Conservation (phyloP, 2,329 filamentous ascomycete species). For the Fusarium pininemorale region DNA sequence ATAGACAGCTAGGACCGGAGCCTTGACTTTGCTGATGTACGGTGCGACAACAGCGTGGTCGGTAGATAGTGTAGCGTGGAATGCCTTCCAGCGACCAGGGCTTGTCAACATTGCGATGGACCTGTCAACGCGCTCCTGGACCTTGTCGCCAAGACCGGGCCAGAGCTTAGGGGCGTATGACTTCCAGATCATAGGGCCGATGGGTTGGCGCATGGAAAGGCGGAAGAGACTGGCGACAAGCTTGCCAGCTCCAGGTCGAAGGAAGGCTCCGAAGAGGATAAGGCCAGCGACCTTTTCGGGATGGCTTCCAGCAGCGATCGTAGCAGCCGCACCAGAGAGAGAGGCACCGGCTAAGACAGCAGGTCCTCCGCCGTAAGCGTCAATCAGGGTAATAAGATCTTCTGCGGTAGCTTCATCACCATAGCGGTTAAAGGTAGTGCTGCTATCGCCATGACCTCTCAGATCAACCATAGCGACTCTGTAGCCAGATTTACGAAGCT, state of each 20-base stretch:
- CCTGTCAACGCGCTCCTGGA: constrained; percentile 13
- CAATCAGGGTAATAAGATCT: constrained; percentile 12
- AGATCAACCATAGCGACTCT: constrained; percentile 26
- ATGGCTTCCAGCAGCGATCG: constrained; percentile 14
- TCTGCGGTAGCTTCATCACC: constrained; percentile 21
- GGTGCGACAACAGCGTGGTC: constrained; percentile 14
- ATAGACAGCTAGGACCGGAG: constrained; percentile 27
- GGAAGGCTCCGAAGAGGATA: constrained; percentile 10
- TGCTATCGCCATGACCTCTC: constrained; percentile 24
- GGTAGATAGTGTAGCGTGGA: constrained; percentile 23
- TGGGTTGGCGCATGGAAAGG: background rate
- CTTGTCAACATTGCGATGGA: constrained; percentile 6
- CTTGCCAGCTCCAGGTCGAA: constrained; percentile 4
- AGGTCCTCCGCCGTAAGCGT: constrained; percentile 7
- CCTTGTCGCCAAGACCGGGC: constrained; percentile 20
- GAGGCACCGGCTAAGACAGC: constrained; percentile 12
- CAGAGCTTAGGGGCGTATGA: constrained; percentile 18
- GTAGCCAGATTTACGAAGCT: constrained; percentile 10
- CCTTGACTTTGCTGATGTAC: constrained; percentile 12
- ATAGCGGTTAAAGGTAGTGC: constrained; percentile 7
- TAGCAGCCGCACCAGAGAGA: constrained; percentile 15
- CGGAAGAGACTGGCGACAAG: background rate
- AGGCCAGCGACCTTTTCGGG: constrained; percentile 23
- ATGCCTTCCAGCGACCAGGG: constrained; percentile 24
- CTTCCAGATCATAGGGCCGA: constrained; percentile 12